phyloP scores from a whole-genome alignment of 2,329 filamentous ascomycete species.

The Fusarium falciforme region DNA sequence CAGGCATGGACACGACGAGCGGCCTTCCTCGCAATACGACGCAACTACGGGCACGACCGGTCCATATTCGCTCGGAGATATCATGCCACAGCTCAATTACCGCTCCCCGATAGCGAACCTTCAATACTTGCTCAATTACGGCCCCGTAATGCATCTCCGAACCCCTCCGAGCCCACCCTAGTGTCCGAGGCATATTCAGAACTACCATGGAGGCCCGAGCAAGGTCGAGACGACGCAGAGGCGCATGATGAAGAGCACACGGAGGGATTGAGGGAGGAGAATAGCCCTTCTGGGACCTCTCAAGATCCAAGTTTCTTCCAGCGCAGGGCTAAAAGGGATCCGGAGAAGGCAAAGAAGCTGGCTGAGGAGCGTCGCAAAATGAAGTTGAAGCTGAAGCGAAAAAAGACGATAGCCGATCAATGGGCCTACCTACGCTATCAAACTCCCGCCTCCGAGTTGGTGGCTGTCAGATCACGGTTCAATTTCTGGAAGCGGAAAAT shows the following conservation, averaged over 20 bases:
- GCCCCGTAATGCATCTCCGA: slow-evolving; percentile 12
- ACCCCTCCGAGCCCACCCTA: slow-evolving; percentile 4
- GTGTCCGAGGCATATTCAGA: background rate
- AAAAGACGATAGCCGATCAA: slow-evolving; percentile 37
- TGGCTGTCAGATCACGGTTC: slow-evolving; percentile 37
- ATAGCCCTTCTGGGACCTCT: background rate
- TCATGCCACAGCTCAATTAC: slow-evolving; percentile 3
- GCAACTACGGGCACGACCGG: background rate
- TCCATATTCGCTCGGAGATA: slow-evolving; percentile 24
- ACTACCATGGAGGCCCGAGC: background rate
- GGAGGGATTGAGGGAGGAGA: background rate
- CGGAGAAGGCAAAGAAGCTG: slow-evolving; percentile 6
- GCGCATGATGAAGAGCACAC: background rate
- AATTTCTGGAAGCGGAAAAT: slow-evolving; percentile 47
- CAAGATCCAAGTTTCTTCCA: background rate
- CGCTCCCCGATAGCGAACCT: slow-evolving; percentile 5
- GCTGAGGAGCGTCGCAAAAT: slow-evolving; percentile 3
- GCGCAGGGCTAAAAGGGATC: background rate
- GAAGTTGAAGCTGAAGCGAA: slow-evolving; percentile 9
- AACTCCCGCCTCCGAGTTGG: slow-evolving; percentile 36
- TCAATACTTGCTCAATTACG: slow-evolving; percentile 35
- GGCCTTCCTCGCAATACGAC: slow-evolving; percentile 26
- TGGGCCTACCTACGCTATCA: slow-evolving; percentile 50
- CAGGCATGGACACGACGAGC: slow-evolving; percentile 31
- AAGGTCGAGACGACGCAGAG: background rate